phyloP scores from a whole-genome alignment of 2,329 filamentous ascomycete genomes.

The Bipolaris cookei region DNA sequence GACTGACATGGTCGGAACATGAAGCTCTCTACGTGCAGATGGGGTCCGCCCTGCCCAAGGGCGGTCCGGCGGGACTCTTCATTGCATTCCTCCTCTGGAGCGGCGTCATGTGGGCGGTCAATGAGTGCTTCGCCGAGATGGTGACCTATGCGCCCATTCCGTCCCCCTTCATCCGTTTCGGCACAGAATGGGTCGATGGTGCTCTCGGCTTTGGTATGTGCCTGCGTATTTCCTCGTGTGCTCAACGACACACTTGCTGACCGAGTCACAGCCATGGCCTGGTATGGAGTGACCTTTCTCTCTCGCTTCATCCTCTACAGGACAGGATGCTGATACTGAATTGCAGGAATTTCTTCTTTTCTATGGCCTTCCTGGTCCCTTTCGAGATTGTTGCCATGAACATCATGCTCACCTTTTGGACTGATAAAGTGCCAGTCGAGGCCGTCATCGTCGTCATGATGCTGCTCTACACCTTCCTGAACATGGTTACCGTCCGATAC shows the following conservation, averaged over 20 bases:
- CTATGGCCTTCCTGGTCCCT: slow-evolving; percentile 58
- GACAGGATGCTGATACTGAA: slow-evolving; percentile 37
- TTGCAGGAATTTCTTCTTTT: slow-evolving; percentile 59
- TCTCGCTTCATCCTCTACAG: neutral
- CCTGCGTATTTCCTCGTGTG: neutral
- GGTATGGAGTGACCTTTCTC: neutral
- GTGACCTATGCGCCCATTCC: slow-evolving; percentile 22
- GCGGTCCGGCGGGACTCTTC: slow-evolving; percentile 61
- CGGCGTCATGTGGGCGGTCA: slow-evolving; percentile 64
- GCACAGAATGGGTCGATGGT: slow-evolving; percentile 69
- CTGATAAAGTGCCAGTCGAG: slow-evolving; percentile 52
- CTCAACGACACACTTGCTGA: neutral
- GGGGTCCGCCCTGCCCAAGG: slow-evolving; percentile 31
- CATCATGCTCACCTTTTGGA: slow-evolving; percentile 51
- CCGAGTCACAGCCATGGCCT: neutral
- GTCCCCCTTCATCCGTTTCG: slow-evolving; percentile 65
- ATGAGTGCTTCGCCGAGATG: slow-evolving; percentile 71
- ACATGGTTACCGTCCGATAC: slow-evolving; percentile 37
- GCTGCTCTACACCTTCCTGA: slow-evolving; percentile 40
- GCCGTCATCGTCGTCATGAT: slow-evolving; percentile 51
- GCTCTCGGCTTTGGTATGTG: slow-evolving; percentile 59
- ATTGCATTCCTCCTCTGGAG: slow-evolving; percentile 65
- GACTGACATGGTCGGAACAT: neutral
- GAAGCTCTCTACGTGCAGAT: neutral
- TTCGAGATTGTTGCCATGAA: slow-evolving; percentile 57